phyloP scores from a whole-genome alignment of 805 yeast genomes.

The Saturnispora hagleri region DNA sequence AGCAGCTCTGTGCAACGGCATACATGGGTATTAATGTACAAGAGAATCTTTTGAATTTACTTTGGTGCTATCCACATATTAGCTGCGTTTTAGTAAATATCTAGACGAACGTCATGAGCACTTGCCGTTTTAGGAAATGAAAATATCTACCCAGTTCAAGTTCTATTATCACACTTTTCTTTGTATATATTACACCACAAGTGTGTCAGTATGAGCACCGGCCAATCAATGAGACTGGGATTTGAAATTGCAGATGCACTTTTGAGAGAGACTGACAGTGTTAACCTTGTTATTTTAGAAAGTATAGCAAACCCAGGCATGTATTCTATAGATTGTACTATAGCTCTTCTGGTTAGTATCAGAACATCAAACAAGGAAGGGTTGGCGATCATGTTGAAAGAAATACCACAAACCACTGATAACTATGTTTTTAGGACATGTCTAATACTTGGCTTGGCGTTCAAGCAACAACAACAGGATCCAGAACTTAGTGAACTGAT shows the following conservation, averaged over 20 bases:
- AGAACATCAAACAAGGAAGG: background rate
- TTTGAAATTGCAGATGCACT: background rate
- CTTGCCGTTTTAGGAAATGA: background rate
- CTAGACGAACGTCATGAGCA: background rate
- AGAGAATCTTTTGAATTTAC: background rate
- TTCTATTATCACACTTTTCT: background rate
- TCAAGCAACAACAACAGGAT: background rate
- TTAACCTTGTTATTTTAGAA: background rate
- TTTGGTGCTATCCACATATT: too few relatives aligned
- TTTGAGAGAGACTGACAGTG: background rate
- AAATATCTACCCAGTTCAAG: background rate
- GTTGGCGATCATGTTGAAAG: background rate
- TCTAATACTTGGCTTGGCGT: background rate
- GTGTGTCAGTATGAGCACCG: background rate
- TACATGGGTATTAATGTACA: background rate
- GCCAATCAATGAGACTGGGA: background rate
- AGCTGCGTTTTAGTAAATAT: background rate
- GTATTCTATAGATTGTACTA: background rate
- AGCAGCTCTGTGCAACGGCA: background rate
- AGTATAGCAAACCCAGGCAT: background rate
- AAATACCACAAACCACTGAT: background rate
- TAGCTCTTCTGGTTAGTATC: background rate
- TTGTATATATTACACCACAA: background rate
- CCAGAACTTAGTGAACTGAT: background rate
- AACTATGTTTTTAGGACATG: background rate